These are phyloP conservation scores for Cystofilobasidium macerans DNA, from an alignment of 768 basidiomycete genomes.

Conservation along the genomic window DNA sequence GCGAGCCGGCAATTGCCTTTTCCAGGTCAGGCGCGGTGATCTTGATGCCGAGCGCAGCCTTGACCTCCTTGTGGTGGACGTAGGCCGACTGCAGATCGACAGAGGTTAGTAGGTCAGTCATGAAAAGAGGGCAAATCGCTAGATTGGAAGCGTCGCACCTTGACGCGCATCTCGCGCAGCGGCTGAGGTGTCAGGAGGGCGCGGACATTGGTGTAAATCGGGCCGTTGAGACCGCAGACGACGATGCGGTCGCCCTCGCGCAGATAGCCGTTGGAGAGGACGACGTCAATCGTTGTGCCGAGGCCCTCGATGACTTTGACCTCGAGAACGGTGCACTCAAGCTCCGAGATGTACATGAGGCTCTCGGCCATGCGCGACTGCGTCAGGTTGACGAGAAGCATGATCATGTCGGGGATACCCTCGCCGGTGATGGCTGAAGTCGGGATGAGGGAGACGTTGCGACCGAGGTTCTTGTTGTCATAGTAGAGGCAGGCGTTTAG, in stretches of 20 bases:
- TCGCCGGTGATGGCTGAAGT: conserved; percentile 97
- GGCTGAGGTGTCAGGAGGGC: conserved; percentile 94
- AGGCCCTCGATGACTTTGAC: conserved; percentile 98
- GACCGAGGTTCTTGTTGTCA: conserved; percentile 88
- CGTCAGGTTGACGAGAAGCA: conserved; percentile 91
- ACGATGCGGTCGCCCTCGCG: conserved; percentile 88
- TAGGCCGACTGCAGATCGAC: conserved; percentile 60
- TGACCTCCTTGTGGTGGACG: conserved; percentile 94
- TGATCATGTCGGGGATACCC: conserved; percentile 98
- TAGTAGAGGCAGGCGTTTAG: conserved; percentile 92
- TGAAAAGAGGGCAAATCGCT: background rate
- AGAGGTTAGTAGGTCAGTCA: background rate
- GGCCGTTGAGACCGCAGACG: conserved; percentile 90
- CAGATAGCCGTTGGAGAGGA: conserved; percentile 86
- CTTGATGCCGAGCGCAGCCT: conserved; percentile 93
- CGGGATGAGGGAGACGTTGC: conserved; percentile 90
- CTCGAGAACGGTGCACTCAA: conserved; percentile 95
- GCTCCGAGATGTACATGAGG: conserved; percentile 93
- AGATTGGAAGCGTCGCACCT: conserved; percentile 46
- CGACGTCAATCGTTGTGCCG: conserved; percentile 94
- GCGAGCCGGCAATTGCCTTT: conserved; percentile 94
- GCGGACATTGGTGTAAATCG: conserved; percentile 87
- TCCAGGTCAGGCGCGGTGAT: conserved; percentile 88
- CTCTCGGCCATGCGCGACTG: conserved; percentile 96
- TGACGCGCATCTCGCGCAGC: conserved; percentile 84